A percentile compares a stretch with the other conserved stretches of the same genome.
Evolutionary conservation across 2,329 filamentous ascomycete genomes (phyloP).

Genomic region (Penicillium concentricum): DNA sequence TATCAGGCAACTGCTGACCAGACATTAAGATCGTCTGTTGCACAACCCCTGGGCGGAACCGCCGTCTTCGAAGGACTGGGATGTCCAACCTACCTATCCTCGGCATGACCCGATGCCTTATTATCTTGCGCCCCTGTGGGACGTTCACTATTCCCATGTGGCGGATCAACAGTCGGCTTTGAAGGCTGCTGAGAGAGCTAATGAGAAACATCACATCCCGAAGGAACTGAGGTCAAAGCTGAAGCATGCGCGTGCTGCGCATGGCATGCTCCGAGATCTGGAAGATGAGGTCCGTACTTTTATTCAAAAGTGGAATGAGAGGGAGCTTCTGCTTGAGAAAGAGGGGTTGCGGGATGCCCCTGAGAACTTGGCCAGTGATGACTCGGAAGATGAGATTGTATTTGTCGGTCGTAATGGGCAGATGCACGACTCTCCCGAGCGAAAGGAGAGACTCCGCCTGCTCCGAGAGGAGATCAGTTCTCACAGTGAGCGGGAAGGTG

Average conservation of each 20-base stretch:
- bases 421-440: slow-evolving; percentile 59
- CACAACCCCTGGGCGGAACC: slow-evolving; percentile 83
- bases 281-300: slow-evolving; percentile 82
- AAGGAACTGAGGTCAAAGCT: slow-evolving; percentile 76
- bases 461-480: slow-evolving; percentile 30
- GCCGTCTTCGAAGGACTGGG: slow-evolving; percentile 79
- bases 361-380: slow-evolving; percentile 40
- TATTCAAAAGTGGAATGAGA: slow-evolving; percentile 60
- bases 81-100: slow-evolving; percentile 76
- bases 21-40: slow-evolving; percentile 70
- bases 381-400: slow-evolving; percentile 82
- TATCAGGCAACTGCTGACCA: slow-evolving; percentile 23
- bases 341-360: slow-evolving; percentile 49
- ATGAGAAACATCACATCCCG: slow-evolving; percentile 58
- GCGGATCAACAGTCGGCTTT: slow-evolving; percentile 35
- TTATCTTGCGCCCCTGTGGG: slow-evolving; percentile 84
- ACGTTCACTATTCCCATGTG: slow-evolving; percentile 53
- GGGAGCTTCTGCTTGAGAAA: slow-evolving; percentile 49
- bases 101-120: slow-evolving; percentile 75
- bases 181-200: slow-evolving; percentile 42
- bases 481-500: slow-evolving; percentile 50
- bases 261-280: slow-evolving; percentile 74
- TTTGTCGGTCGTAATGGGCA: slow-evolving; percentile 73
- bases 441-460: slow-evolving; percentile 55
- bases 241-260: slow-evolving; percentile 76